Base-by-base conservation (phyloP, 441 rosid species). In the Jatropha podagrica region DNA sequence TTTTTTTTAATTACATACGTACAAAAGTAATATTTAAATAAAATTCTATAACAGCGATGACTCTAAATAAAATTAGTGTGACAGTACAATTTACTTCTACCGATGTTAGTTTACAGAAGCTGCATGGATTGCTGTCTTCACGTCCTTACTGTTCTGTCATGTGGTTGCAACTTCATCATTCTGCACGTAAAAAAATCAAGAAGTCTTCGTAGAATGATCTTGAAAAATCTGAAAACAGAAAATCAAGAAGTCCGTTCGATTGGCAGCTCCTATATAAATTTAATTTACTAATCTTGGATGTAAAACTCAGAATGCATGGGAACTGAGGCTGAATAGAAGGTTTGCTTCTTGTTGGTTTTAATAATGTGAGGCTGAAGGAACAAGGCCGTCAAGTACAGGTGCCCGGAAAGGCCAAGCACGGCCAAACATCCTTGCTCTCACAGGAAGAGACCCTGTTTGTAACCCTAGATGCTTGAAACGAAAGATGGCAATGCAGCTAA, bases 321-420 rank as follows among this genome's bases (percentile, higher is more conserved):
- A 23, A 86, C 78, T n/a, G 66, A 37, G 27, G 1, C 32, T 32
- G 32, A 32, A 32, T 32, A 32, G 32, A 32, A 32, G 0, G 32
- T 32, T 32, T 32, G 9, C 6, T 20, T 44, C 18, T 46, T 0
- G 64, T 75, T 23, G 27, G 32, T 3, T 3, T 12, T 10, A 10
- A 58, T 5, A 60, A 60, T 60, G 15, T 79, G 37, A 73, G 86
- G 81, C 88, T 87, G 74, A 66, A 3, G 82, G 83, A 75, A 85
- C 20, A 4, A 18, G 51, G 10, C 56, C 52, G 0, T 55, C 77
- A 40, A 82, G 58, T 32, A 77, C 52, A 63, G 85, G 81, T 85
- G 13, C 83, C 74, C 77, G 85, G 75, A 17, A 59, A 4, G 89
- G 91, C 89, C 91, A 88, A 27, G 89, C 89, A 55, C 89, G 89